These are phyloP conservation scores for Corynespora cassiicola DNA, from an alignment of 2,329 filamentous ascomycete genomes.

Conservation along the genomic window DNA sequence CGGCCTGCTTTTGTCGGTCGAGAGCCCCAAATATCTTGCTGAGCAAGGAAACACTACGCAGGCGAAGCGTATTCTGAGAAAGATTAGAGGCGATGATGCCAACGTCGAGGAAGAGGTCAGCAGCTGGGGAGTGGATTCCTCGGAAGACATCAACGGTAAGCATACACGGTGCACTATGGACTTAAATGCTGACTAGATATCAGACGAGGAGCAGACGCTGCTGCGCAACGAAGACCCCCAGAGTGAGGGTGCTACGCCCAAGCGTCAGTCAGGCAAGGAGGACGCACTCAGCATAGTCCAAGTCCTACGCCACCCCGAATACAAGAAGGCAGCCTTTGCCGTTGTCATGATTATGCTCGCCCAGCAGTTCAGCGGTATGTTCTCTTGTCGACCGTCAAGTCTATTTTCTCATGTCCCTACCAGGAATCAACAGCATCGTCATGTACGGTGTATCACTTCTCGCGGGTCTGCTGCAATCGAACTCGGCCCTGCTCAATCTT, in stretches of 20 bases:
- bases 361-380: constrained; percentile 78
- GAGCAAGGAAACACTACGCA: constrained; percentile 64
- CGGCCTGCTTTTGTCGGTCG: constrained; percentile 74
- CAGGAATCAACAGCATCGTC: constrained; percentile 89
- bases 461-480: constrained; percentile 78
- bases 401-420: constrained; percentile 2
- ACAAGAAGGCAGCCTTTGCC: constrained; percentile 82
- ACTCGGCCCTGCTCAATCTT: constrained; percentile 84
- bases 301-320: constrained; percentile 71
- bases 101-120: constrained; percentile 78
- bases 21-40: constrained; percentile 88
- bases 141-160: constrained; percentile 35
- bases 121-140: constrained; percentile 48
- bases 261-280: constrained; percentile 36
- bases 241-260: constrained; percentile 26
- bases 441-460: constrained; percentile 98
- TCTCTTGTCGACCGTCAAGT: background rate
- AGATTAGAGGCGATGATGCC: constrained; percentile 72
- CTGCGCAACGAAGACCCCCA: constrained; percentile 54
- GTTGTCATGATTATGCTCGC: constrained; percentile 93
- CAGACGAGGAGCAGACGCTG: constrained; percentile 74
- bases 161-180: too few relatives aligned
- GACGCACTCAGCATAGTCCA: constrained; percentile 52
- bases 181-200: constrained; percentile 21
- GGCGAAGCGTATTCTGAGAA: constrained; percentile 73